Percentiles rank a stretch among this genome's conserved stretches.
phyloP scores from a whole-genome alignment of 2,329 filamentous ascomycete genomes.

The Rutstroemia sp. region DNA sequence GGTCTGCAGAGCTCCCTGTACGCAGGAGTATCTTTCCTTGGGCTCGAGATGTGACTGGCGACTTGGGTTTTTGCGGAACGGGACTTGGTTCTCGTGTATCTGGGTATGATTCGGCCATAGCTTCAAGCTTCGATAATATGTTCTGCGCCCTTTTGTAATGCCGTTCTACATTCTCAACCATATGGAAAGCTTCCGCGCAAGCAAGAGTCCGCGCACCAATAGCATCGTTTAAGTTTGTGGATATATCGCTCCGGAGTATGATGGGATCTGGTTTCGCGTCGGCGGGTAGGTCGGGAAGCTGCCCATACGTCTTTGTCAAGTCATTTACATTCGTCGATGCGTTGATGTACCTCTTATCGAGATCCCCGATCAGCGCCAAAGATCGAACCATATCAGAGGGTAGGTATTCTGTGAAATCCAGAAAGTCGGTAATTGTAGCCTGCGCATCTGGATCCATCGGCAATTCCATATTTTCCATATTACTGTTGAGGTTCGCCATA shows the following conservation, averaged over 20 bases:
- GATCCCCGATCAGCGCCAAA: slow-evolving; percentile 56
- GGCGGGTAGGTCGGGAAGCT: slow-evolving; percentile 41
- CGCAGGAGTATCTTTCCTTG: slow-evolving; percentile 38
- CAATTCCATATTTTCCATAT: slow-evolving; percentile 25
- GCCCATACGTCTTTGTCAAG: slow-evolving; percentile 49
- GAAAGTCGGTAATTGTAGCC: slow-evolving; percentile 62
- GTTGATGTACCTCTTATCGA: slow-evolving; percentile 51
- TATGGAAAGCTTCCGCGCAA: slow-evolving; percentile 54
- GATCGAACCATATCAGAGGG: slow-evolving; percentile 60
- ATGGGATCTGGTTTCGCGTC: slow-evolving; percentile 42
- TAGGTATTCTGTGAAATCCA: slow-evolving; percentile 57
- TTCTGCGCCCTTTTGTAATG: slow-evolving; percentile 54
- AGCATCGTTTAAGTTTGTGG: slow-evolving; percentile 46
- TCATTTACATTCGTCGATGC: slow-evolving; percentile 48
- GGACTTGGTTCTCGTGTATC: slow-evolving; percentile 42
- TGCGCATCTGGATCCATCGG: slow-evolving; percentile 57
- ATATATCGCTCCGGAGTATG: slow-evolving; percentile 52
- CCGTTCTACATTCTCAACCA: slow-evolving; percentile 55
- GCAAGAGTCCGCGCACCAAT: slow-evolving; percentile 50
- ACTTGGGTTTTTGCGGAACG: slow-evolving; percentile 37
- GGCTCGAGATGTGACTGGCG: slow-evolving; percentile 43
- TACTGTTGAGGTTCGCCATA: slow-evolving; percentile 25
- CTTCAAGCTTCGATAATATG: slow-evolving; percentile 50
- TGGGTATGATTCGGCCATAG: slow-evolving; percentile 54
- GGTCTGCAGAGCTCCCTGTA: slow-evolving; percentile 37